Evolutionary conservation across 129 eudicot species (phyloP), one percentile per base, ranked within the genome.

Genomic region (Kitagawia praeruptora): DNA sequence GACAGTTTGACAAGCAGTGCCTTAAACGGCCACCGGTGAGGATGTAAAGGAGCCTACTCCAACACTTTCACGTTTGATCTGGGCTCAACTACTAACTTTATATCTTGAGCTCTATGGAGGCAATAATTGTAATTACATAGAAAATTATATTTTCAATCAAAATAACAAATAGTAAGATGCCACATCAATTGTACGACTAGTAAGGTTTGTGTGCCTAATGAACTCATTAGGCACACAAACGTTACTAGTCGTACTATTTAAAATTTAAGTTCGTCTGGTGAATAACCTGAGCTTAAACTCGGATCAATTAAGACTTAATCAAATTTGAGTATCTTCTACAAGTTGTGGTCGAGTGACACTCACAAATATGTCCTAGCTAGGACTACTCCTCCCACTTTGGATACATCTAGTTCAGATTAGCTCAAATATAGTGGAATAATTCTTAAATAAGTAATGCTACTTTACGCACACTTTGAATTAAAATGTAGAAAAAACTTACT

Each of bases 1-100:
- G 88, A 85, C 83, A 84, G 83, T 87, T 73, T 89, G 88, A 86
- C 89, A 84, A 84, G 80, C 80, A 70, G 79, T 45, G 87, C 87
- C 53, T 84, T 79, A 76, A 87, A 76, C 80, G 37, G 37, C 69
- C 25, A 61, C 34, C 37, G 25, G 14, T 61, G 69, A 21, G 69
- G 69, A 4, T 61, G 66, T 21, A 56, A 58, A 61, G 69, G 69
- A 61, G 69, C 69, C 11, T 61, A 61, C 16, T 61, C 15, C 69
- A 21, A 58, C 69, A 61, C 34, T 25, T n/a, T 25, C 34, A 61
- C 69, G 34, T 61, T 61, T 34, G 14, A 61, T 61, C 69, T 61
- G 69, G 34, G 34, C 34, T 61, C 69, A 61, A 25, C 37, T 61
- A 61, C 37, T 10, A 61, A 61, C 3, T n/a, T 8, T 8, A 2